Base-by-base conservation (phyloP, 73 alveolate genomes). In the Breviolum minutum region DNA sequence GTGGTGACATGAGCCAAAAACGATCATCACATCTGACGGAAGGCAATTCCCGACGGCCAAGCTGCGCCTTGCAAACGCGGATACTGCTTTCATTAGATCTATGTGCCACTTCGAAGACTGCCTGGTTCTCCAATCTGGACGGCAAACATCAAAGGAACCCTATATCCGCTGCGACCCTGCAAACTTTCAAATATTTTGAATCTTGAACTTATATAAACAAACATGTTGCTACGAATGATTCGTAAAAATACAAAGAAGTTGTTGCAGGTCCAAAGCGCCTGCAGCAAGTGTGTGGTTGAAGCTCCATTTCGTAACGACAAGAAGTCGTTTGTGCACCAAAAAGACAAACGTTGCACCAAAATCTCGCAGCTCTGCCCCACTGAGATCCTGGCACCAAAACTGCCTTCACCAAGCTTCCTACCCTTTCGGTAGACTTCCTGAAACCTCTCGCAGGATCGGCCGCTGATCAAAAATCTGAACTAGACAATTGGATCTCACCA, bases 51-150 rank as follows among this genome's bases (percentile, higher is more conserved):
- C 77, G n/a, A 68, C 24, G 77, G 24, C 77, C 77, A 68, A 13
- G 87, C 86, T n/a, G 70, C 70, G 97, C 97, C 98, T 92, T 92
- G 90, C 98, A 92, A 7, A 92, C 98, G 22, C 98, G 98, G 48
- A 92, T 92, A 66, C 81, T 92, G 76, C 81, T 92, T 54, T 92
- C 98, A 27, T 92, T 92, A 54, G 98, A 73, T 5, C 98, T 88
- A n/a, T 92, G 98, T 8, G 98, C 98, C 27, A 92, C 98, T 63
- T 92, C 98, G 61, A 74, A 92, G 48, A 92, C 98, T 48, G 98
- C 98, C 98, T 92, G 30, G 26, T 70, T 48, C 54, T 40, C 54
- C 54, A 40, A 40, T 40, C 54, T 40, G 54, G 54, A 40, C 54
- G 54, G 54, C 7, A 30, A 8, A 20, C 62, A 9, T 8, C 16